These are phyloP conservation scores for Hysterangium stoloniferum DNA, from an alignment of 768 basidiomycete genomes.

Conservation along the genomic window DNA sequence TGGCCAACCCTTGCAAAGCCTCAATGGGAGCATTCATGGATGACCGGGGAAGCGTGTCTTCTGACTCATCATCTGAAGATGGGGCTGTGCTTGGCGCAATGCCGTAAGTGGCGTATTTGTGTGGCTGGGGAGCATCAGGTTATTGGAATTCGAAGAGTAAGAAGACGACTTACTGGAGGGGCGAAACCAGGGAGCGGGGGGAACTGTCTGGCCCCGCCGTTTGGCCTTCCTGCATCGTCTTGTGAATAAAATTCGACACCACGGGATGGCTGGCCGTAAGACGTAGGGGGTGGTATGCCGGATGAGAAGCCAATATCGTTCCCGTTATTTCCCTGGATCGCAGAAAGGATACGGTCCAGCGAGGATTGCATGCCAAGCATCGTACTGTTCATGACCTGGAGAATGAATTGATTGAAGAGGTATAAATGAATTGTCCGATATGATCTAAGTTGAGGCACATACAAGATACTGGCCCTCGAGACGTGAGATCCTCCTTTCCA, in stretches of 20 bases:
- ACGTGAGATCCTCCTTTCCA: constrained; percentile 63
- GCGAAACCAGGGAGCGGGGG: constrained; percentile 89
- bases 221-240: constrained; percentile 23
- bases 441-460: constrained; percentile 18
- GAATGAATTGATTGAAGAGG: constrained; percentile 10
- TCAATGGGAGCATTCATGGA: constrained; percentile 89
- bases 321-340: constrained; percentile 39
- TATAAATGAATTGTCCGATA: neutral
- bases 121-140: constrained; percentile 43
- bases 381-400: constrained; percentile 83
- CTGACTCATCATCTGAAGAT: constrained; percentile 87
- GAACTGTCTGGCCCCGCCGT: constrained; percentile 39
- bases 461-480: constrained; percentile 84
- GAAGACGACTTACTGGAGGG: constrained; percentile 56
- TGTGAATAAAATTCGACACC: constrained; percentile 2
- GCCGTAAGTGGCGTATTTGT: constrained; percentile 88
- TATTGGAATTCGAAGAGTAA: neutral
- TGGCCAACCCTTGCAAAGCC: constrained; percentile 87
- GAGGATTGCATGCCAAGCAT: constrained; percentile 94
- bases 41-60: constrained; percentile 78
- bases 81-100: constrained; percentile 77
- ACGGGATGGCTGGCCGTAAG: constrained; percentile 6
- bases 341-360: constrained; percentile 71
- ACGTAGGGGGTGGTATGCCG: constrained; percentile 21
- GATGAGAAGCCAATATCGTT: constrained; percentile 13